A percentile compares a stretch with the other conserved stretches of the same genome.
Conservation (phyloP, 257 asterid genomes). For the Paulownia fortunei region DNA sequence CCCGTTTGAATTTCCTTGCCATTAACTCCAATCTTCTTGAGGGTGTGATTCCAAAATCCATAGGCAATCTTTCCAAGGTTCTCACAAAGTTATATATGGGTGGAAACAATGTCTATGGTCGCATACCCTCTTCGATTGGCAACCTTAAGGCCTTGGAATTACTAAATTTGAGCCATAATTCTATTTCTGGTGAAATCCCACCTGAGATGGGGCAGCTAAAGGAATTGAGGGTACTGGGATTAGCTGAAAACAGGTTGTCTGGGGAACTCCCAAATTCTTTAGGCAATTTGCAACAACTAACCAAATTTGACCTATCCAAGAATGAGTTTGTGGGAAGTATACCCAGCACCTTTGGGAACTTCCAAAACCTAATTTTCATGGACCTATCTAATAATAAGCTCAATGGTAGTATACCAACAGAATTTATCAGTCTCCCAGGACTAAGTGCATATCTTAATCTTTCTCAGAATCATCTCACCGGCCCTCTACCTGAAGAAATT, state of each 20-base stretch:
- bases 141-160: slow-evolving; percentile 39
- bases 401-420: slow-evolving; percentile 46
- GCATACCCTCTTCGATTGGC: slow-evolving; percentile 50
- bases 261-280: slow-evolving; percentile 43
- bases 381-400: slow-evolving; percentile 50
- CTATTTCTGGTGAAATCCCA: slow-evolving; percentile 53
- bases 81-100: slow-evolving; percentile 45
- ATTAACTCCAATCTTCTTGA: slow-evolving; percentile 48
- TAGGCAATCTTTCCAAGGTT: slow-evolving; percentile 52
- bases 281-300: no score
- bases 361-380: slow-evolving; percentile 37
- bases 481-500: no score
- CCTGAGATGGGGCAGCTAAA: slow-evolving; percentile 43
- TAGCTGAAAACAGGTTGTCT: slow-evolving; percentile 42
- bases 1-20: slow-evolving; percentile 51
- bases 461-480: slow-evolving; percentile 45
- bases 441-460: slow-evolving; percentile 46
- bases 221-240: slow-evolving; percentile 29
- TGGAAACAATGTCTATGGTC: slow-evolving; percentile 39
- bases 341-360: slow-evolving; percentile 37
- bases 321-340: slow-evolving; percentile 46
- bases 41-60: slow-evolving; percentile 56
- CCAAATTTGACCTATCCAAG: no score
- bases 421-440: slow-evolving; percentile 34
- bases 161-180: slow-evolving; percentile 34